Evolutionary conservation across 768 basidiomycete genomes (phyloP), one percentile per base, ranked within the genome.

Genomic region (Suillus paluster): DNA sequence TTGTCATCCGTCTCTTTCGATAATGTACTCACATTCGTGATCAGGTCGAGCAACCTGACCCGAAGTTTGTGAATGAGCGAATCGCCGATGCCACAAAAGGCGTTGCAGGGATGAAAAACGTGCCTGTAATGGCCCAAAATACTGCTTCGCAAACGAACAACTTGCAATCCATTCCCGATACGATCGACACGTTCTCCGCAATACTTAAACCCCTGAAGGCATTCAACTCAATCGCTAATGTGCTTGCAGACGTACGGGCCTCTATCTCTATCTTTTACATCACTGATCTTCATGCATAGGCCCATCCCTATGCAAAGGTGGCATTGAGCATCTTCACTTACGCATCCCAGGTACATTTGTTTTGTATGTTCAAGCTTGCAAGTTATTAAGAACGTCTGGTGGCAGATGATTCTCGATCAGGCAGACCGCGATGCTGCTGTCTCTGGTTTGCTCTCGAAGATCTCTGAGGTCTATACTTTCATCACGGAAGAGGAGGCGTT

Each of bases 331-430:
- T 57, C 12, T 39, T 57, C 23, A 14, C 55, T 39, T 36, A 10
- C 14, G 55, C 55, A 42, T 21, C 33, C 39, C 55, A 57, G 33
- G 55, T 57, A 12, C 7, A 19, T 6, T 30, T 14, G 33, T 5
- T 19, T 57, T 8, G 4, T 21, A 19, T 21, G 9, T 34, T 33
- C 17, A 57, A 1, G 5, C 5, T 57, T 25, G 23, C 19, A n/a
- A 14, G 23, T 8, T n/a, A 55, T 11, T 36, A 34, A n/a, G 19
- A 36, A 34, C 5, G 39, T 39, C 11, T 17, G 1, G 15, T 19
- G 33, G 17, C 55, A 59, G 58, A 30, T 48, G 17, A 59, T 59
- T 19, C 14, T 59, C 17, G 25, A 17, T 15, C 58, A 59, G 46
- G 46, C 12, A 8, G 34, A 59, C 33, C 39, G 58, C 30, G 58